Conservation (phyloP, 2,329 filamentous ascomycete genomes). For the Colletotrichum scovillei region DNA sequence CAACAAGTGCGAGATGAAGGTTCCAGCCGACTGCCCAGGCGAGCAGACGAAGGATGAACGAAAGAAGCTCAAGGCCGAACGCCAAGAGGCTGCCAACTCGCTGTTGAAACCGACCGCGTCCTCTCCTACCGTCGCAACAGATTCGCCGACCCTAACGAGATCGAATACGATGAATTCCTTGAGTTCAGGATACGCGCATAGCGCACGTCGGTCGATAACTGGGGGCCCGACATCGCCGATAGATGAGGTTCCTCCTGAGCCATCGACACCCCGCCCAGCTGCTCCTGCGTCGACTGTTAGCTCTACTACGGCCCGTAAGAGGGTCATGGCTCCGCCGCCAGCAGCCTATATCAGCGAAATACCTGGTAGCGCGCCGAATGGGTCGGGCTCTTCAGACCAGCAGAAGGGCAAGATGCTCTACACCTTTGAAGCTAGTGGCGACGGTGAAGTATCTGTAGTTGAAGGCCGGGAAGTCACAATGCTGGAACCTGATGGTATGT, state of each 20-base stretch:
- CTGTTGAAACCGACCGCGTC: slow-evolving; percentile 57
- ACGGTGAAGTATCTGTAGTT: slow-evolving; percentile 83
- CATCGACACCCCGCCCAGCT: slow-evolving; percentile 45
- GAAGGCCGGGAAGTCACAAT: slow-evolving; percentile 84
- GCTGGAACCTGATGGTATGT: slow-evolving; percentile 87
- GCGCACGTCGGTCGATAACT: slow-evolving; percentile 80
- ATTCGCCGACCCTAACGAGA: slow-evolving; percentile 76
- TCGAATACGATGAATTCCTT: slow-evolving; percentile 92
- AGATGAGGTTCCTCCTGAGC: slow-evolving; percentile 58
- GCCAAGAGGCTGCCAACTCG: slow-evolving; percentile 81
- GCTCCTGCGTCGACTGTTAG: slow-evolving; percentile 35
- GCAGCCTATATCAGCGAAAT: slow-evolving; percentile 79
- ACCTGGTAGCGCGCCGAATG: slow-evolving; percentile 63
- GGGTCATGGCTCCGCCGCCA: slow-evolving; percentile 90
- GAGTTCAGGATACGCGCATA: slow-evolving; percentile 87
- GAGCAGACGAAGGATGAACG: slow-evolving; percentile 94
- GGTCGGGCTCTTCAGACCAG: slow-evolving; percentile 56
- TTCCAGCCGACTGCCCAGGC: slow-evolving; percentile 93
- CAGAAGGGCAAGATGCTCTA: slow-evolving; percentile 92
- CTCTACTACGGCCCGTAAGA: slow-evolving; percentile 59
- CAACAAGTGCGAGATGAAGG: slow-evolving; percentile 99
- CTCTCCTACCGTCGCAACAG: slow-evolving; percentile 59
- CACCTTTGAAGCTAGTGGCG: slow-evolving; percentile 80
- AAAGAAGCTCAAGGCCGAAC: slow-evolving; percentile 90
- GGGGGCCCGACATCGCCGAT: slow-evolving; percentile 65